Evolutionary conservation across 1,139 yeast species (phyloP).

Genomic region (Citeromyces hawaiiensis): DNA sequence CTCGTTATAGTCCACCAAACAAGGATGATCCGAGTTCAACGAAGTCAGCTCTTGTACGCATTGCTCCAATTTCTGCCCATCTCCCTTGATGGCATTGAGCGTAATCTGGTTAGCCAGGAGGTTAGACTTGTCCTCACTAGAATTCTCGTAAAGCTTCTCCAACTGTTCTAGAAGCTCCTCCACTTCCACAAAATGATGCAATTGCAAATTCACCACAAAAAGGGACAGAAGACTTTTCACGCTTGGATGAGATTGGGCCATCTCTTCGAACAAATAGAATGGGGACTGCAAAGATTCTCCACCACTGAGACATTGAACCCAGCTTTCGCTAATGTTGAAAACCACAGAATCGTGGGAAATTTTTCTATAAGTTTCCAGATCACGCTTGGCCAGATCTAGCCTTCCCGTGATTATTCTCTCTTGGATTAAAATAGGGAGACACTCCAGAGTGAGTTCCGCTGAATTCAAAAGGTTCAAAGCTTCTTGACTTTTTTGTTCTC

Average conservation of each 20-base stretch:
- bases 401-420: conserved; percentile 27
- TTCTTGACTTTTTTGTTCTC: conserved; percentile 24
- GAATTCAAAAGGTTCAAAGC: conserved; percentile 21
- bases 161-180: conserved; percentile 19
- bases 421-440: conserved; percentile 28
- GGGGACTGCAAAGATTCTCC: conserved; percentile 47
- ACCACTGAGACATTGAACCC: conserved; percentile 43
- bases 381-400: conserved; percentile 22
- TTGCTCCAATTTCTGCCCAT: conserved; percentile 16
- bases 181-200: conserved; percentile 27
- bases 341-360: conserved; percentile 58
- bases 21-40: conserved; percentile 30
- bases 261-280: conserved; percentile 63
- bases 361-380: conserved; percentile 22
- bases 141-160: conserved; percentile 11
- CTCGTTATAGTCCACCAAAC: conserved; percentile 28
- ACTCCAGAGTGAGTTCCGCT: conserved; percentile 26
- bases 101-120: conserved; percentile 41
- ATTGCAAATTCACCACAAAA: conserved; percentile 23
- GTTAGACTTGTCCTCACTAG: conserved; percentile 22
- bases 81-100: conserved; percentile 33
- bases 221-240: conserved; percentile 21
- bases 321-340: conserved; percentile 56
- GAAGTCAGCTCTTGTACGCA: conserved; percentile 27
- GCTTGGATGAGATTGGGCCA: conserved; percentile 38